phyloP scores from a whole-genome alignment of 164 flowering plant species.

The Annona squamosa region DNA sequence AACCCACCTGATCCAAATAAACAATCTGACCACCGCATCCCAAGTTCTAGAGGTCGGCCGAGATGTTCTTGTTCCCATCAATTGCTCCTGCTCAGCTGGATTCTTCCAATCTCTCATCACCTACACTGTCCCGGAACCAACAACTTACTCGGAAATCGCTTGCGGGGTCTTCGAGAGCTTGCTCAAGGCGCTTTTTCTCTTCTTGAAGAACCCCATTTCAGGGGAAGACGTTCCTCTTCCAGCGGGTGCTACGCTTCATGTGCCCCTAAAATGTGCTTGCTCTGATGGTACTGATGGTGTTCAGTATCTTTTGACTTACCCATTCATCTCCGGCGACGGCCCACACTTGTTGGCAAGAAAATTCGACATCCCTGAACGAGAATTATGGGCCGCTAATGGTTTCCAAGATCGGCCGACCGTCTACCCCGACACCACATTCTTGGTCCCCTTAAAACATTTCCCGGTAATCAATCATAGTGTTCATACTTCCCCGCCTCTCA shows the following conservation, averaged over 20 bases:
- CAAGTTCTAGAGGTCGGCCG: conserved; percentile 18
- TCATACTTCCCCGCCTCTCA: conserved; percentile 11
- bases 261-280: conserved; percentile 45
- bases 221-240: not conserved
- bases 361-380: conserved; percentile 18
- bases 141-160: conserved; percentile 17
- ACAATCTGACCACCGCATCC: conserved; percentile 18
- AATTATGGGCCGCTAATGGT: conserved; percentile 26
- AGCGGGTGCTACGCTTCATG: conserved; percentile 9
- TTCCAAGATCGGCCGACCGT: conserved; percentile 21
- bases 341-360: conserved; percentile 11
- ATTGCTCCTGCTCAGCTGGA: conserved; percentile 29
- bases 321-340: conserved; percentile 23
- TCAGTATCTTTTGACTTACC: conserved; percentile 40
- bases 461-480: conserved; percentile 19
- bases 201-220: conserved; percentile 16
- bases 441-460: conserved; percentile 21
- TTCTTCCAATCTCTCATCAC: conserved; percentile 28
- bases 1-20: conserved; percentile 21
- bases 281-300: conserved; percentile 19
- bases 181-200: conserved; percentile 20
- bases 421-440: conserved; percentile 27
- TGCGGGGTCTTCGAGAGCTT: conserved; percentile 35
- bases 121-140: conserved; percentile 16
- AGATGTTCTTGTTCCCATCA: conserved; percentile 37